Conservation (phyloP, 192 early-diverging fungal genomes). For the Borealophlyctis nickersoniae region DNA sequence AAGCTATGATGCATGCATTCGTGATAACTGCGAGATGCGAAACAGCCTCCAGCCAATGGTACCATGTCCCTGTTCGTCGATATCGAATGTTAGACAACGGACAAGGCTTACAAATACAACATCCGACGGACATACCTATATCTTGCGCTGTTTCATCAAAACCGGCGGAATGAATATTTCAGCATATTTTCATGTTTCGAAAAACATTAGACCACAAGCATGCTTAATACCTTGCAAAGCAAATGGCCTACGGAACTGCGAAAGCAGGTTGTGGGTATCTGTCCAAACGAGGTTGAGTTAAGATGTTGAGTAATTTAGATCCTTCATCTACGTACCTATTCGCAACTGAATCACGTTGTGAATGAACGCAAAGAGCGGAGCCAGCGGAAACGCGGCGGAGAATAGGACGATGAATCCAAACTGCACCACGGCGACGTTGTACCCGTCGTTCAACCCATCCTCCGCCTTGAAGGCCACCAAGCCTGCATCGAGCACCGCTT, state of each 20-base stretch:
- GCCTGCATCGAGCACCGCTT: neutral
- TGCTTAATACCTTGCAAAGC: slow-evolving; percentile 19
- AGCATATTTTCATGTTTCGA: neutral
- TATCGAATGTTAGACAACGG: neutral
- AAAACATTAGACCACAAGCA: neutral
- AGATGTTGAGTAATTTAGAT: no score
- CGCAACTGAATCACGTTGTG: slow-evolving; percentile 61
- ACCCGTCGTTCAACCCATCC: neutral
- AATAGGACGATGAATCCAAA: slow-evolving; percentile 72
- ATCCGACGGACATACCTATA: slow-evolving; percentile 22
- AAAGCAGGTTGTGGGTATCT: slow-evolving; percentile 31
- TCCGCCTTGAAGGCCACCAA: slow-evolving; percentile 1
- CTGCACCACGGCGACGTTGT: slow-evolving; percentile 45
- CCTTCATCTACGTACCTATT: slow-evolving; percentile 49
- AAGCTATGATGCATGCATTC: slow-evolving; percentile 41
- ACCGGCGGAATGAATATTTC: slow-evolving; percentile 1
- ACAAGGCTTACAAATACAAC: neutral
- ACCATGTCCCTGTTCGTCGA: slow-evolving; percentile 4
- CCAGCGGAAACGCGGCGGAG: slow-evolving; percentile 64
- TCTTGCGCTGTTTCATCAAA: slow-evolving; percentile 21
- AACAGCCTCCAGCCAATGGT: slow-evolving; percentile 4
- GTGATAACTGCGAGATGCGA: slow-evolving; percentile 18
- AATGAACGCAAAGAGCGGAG: slow-evolving; percentile 61
- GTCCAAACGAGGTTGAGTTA: no score
- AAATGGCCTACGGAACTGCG: slow-evolving; percentile 34